These are phyloP conservation scores for Lophiotrema nucula DNA, from an alignment of 495 filamentous ascomycete genomes.

Conservation along the genomic window DNA sequence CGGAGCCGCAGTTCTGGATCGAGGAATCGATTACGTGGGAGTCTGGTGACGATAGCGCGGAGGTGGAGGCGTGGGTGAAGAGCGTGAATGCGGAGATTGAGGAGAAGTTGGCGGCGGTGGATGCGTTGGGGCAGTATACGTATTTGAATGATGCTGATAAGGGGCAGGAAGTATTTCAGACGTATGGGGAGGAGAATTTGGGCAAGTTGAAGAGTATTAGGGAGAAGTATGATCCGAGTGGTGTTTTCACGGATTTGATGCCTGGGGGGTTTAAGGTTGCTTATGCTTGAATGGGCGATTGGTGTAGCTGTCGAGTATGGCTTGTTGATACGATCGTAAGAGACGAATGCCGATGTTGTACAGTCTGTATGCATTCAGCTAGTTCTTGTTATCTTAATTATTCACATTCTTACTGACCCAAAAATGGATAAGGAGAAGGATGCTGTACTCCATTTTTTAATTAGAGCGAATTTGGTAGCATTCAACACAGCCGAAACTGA, in stretches of 20 bases:
- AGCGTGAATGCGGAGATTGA: background rate
- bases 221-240: constrained; percentile 1
- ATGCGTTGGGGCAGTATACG: background rate
- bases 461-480: too few relatives aligned
- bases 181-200: background rate
- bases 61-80: background rate
- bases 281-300: constrained; percentile 1
- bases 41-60: background rate
- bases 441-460: too few relatives aligned
- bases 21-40: background rate
- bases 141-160: constrained; percentile 11
- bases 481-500: too few relatives aligned
- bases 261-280: constrained; percentile 2
- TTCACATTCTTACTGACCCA: too few relatives aligned
- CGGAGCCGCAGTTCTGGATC: background rate
- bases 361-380: too few relatives aligned
- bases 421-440: too few relatives aligned
- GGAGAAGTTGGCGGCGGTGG: background rate
- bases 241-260: background rate
- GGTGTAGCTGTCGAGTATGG: too few relatives aligned
- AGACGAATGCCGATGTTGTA: too few relatives aligned
- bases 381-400: too few relatives aligned
- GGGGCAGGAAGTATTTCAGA: background rate
- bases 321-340: too few relatives aligned
- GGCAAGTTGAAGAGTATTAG: background rate